These are phyloP conservation scores for Geotrichum aggregatum DNA, from an alignment of 1,139 yeast species.

Conservation along the genomic window DNA sequence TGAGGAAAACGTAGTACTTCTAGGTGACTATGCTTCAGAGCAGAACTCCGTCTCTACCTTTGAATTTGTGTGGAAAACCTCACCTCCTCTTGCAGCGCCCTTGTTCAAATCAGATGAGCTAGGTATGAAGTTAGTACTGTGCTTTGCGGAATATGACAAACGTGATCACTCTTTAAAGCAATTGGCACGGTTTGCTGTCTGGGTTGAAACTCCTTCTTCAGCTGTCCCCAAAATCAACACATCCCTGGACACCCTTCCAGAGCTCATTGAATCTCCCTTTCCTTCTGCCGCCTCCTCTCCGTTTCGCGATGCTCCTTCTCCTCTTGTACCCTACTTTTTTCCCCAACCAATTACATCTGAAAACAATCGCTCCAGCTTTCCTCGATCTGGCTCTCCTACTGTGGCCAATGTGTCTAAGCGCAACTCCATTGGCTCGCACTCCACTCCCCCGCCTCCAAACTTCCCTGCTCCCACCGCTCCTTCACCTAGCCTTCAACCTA, in stretches of 20 bases:
- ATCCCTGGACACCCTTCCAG: slow-evolving; percentile 10
- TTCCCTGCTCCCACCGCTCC: slow-evolving; percentile 14
- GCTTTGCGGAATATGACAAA: slow-evolving; percentile 42
- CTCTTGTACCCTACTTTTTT: slow-evolving; percentile 1
- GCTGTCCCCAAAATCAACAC: slow-evolving; percentile 11
- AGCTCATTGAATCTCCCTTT: slow-evolving; percentile 16
- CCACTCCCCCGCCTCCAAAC: slow-evolving; percentile 11
- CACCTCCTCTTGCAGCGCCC: slow-evolving; percentile 13
- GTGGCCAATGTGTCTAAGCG: slow-evolving; percentile 1
- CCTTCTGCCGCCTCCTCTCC: slow-evolving; percentile 16
- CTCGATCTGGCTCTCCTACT: slow-evolving; percentile 13
- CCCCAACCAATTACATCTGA: slow-evolving; percentile 1
- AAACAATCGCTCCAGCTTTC: slow-evolving; percentile 3
- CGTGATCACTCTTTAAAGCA: slow-evolving; percentile 37
- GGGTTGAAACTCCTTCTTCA: slow-evolving; percentile 29
- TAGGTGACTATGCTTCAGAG: slow-evolving; percentile 36
- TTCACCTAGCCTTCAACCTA: not conserved
- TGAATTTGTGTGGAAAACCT: slow-evolving; percentile 34
- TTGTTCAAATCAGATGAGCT: slow-evolving; percentile 18
- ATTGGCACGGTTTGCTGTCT: slow-evolving; percentile 37
- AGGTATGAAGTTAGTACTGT: slow-evolving; percentile 31
- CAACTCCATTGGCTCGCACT: slow-evolving; percentile 8
- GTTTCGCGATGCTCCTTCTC: slow-evolving; percentile 8
- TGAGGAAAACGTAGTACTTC: slow-evolving; percentile 39
- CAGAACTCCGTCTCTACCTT: slow-evolving; percentile 15